Conservation (phyloP, 345 rosid genomes). For the Salix koriyanagi region DNA sequence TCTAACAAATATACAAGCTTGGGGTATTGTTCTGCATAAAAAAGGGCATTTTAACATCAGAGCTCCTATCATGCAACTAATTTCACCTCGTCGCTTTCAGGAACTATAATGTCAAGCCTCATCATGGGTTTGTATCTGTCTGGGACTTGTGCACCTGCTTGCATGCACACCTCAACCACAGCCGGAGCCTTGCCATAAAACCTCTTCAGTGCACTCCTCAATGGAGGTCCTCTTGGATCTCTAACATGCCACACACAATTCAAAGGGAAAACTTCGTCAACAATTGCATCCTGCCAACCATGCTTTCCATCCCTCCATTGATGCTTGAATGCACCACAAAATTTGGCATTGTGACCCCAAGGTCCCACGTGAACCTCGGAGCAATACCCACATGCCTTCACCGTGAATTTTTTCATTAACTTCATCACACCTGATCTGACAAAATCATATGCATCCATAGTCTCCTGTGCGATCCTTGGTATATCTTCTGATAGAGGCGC, state of each 20-base stretch:
- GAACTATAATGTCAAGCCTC: constrained; percentile 90
- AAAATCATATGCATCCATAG: constrained; percentile 61
- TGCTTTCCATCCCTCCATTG: constrained; percentile 99
- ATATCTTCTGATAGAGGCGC: constrained; percentile 50
- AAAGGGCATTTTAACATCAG: background rate
- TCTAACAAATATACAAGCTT: background rate
- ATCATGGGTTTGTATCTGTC: constrained; percentile 70
- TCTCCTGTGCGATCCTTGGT: constrained; percentile 71
- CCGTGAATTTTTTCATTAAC: constrained; percentile 65
- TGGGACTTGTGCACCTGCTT: constrained; percentile 65
- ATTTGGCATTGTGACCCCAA: constrained; percentile 88
- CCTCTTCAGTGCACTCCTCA: constrained; percentile 52
- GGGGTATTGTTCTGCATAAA: background rate
- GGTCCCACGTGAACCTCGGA: constrained; percentile 91
- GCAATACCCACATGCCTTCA: constrained; percentile 95
- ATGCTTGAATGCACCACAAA: constrained; percentile 86
- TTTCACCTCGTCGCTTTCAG: constrained; percentile 60
- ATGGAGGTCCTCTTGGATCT: constrained; percentile 62
- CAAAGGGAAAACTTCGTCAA: constrained; percentile 69
- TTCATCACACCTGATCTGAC: constrained; percentile 61
- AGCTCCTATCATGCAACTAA: constrained; percentile 44
- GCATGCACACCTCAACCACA: constrained; percentile 74
- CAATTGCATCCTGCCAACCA: constrained; percentile 87
- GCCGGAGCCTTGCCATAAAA: constrained; percentile 91
- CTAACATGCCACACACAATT: constrained; percentile 77